Evolutionary conservation across 1,284 basidiomycete species (phyloP), one percentile per base, ranked within the genome.

Genomic region (Boletus calvinii): DNA sequence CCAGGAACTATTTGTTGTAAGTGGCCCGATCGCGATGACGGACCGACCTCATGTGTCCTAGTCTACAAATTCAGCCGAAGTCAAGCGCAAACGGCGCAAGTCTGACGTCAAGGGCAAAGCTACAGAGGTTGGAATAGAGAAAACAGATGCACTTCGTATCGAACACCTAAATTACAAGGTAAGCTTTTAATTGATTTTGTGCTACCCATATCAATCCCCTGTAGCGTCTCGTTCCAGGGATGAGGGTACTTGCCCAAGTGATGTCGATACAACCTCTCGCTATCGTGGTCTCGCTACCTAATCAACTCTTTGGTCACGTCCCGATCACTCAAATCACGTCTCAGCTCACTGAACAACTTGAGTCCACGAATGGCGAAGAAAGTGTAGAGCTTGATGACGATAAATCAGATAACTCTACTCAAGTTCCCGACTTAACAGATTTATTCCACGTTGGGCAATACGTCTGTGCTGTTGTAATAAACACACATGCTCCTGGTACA

Each of bases 111-210:
- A 77, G 52, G 67, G 51, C 10, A 72, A 77, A 52, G 59, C 59
- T 58, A 60, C 39, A 57, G 62, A 53, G 53, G 54, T 8, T 62
- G 71, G 48, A 69, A 62, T 3, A 12, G 45, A 49, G 30, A 53
- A 55, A 50, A 77, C 43, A 78, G 78, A 82, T 34, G 66, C 68
- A 34, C 72, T 82, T 48, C 83, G 94, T 53, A 85, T 97, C 48
- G 94, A 98, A 69, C 91, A 95, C 67, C 77, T 98, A 41, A 96
- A 94, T 66, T 97, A 98, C 77, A 98, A 97, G 76, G 92, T 90
- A 54, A 52, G 29, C 38, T 43, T 15, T 49, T 4, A 31, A 4
- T 32, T 13, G 4, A 22, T 46, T 18, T 39, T 34, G 18, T 15
- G 43, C 3, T 48, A 36, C 46, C 31, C 6, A 42, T 44, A 40